phyloP scores from a whole-genome alignment of 768 basidiomycete species.

The Nevesoporus exiguus region DNA sequence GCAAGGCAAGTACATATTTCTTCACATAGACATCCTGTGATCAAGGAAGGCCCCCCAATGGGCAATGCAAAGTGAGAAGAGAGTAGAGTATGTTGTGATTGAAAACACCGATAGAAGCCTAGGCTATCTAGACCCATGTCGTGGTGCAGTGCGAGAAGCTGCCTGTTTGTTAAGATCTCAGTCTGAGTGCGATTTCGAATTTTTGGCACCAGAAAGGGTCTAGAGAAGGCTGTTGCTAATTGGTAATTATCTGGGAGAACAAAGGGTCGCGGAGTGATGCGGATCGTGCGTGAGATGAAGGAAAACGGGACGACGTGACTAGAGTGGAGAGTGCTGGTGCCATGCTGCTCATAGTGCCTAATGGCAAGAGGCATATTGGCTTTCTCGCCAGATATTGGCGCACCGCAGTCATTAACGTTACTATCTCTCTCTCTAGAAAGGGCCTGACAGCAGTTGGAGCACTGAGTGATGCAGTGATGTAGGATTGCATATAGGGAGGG shows the following conservation, averaged over 20 bases:
- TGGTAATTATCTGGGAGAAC: neutral
- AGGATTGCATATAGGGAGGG: too few relatives aligned
- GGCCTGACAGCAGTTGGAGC: too few relatives aligned
- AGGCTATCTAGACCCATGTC: neutral
- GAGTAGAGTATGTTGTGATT: neutral
- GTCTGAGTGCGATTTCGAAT: neutral
- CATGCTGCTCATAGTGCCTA: neutral
- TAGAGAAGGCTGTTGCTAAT: neutral
- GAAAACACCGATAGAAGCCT: conserved; percentile 10
- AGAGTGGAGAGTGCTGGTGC: too few relatives aligned
- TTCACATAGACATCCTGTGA: too few relatives aligned
- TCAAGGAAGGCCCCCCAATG: neutral
- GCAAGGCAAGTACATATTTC: too few relatives aligned
- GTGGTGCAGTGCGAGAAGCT: neutral
- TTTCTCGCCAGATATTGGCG: neutral
- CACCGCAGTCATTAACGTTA: neutral
- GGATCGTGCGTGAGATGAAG: too few relatives aligned
- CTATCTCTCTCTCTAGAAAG: neutral
- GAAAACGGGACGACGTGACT: too few relatives aligned
- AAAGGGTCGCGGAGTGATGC: neutral
- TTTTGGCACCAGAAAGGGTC: neutral
- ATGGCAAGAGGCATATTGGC: neutral
- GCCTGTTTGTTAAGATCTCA: neutral
- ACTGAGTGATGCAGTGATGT: too few relatives aligned
- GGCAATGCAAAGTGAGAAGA: neutral